Percentiles rank a stretch among this genome's conserved stretches.
These are phyloP conservation scores for Fusarium sp. DNA, from an alignment of 2,329 filamentous ascomycete genomes.

Conservation along the genomic window DNA sequence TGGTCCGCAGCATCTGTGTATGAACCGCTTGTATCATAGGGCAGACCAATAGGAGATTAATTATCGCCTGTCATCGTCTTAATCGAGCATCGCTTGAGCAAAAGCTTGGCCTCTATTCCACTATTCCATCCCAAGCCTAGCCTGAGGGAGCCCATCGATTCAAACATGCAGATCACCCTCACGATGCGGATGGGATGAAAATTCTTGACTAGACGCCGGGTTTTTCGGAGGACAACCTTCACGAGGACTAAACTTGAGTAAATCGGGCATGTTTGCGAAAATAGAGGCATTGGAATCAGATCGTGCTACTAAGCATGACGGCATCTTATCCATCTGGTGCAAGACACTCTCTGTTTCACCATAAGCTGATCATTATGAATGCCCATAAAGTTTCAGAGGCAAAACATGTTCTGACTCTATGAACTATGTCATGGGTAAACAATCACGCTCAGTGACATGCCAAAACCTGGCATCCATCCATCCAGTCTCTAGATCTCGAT, in stretches of 20 bases:
- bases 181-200: neutral
- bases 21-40: slow-evolving; percentile 5
- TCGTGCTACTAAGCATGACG: neutral
- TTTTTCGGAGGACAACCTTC: neutral
- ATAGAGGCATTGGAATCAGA: neutral
- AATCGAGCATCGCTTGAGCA: neutral
- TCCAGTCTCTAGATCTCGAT: neutral
- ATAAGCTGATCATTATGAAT: neutral
- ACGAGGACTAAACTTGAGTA: neutral
- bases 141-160: neutral
- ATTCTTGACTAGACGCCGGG: neutral
- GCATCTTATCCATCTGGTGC: neutral
- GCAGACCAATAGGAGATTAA: slow-evolving; percentile 12
- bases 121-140: neutral
- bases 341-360: neutral
- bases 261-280: neutral
- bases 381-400: neutral
- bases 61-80: neutral
- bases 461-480: neutral
- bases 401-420: neutral
- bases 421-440: neutral
- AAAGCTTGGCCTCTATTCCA: neutral
- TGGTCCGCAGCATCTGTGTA: neutral
- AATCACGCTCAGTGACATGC: neutral
- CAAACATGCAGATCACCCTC: neutral